Base-by-base conservation (phyloP, 805 yeast genomes). In the Millerago galiae region DNA sequence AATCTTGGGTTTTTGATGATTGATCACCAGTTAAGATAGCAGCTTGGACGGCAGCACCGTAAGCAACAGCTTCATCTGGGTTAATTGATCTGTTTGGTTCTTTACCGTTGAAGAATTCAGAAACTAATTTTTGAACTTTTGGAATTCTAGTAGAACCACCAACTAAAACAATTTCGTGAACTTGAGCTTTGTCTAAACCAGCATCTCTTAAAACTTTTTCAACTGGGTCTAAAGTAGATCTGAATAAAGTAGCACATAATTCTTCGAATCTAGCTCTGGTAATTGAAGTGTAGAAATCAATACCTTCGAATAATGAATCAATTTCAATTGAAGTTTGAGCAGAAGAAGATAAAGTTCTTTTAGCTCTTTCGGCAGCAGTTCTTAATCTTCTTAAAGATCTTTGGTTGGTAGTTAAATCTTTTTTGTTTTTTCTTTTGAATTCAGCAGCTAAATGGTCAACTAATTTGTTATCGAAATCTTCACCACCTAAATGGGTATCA, bases 81-180 rank as follows among this genome's bases (percentile, higher is more conserved):
- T 89, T 89, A 70, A 89, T 89, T 42, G 96, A 86, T 74, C 81
- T 85, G 77, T 87, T 87, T 71, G 95, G 95, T 73, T 89, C 95
- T 75, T 89, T 90, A 66, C 96, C 96, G 70, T 89, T 86, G 80
- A 90, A 89, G 82, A 82, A 89, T 71, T 90, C 97, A 54, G 95
- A 83, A 40, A 89, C 95, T 61, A 90, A 77, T 72, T 88, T 89
- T 75, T 89, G 96, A 55, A 90, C 82, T 75, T 86, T 89, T 74
- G 97, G 97, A 72, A 89, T 89, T 83, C 96, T 89, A 56, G 97
- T 90, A 51, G 97, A 89, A 71, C 96, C 96, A 77, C 97, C 97
- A 59, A 89, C 97, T 42, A 89, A 75, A 55, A 89, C 96, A 62
- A 89, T 85, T 75, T 90, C 96, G 68, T 89, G 75, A 56, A 90